Conservation (phyloP, 306 rosid genomes). For the Quercus parvula region DNA sequence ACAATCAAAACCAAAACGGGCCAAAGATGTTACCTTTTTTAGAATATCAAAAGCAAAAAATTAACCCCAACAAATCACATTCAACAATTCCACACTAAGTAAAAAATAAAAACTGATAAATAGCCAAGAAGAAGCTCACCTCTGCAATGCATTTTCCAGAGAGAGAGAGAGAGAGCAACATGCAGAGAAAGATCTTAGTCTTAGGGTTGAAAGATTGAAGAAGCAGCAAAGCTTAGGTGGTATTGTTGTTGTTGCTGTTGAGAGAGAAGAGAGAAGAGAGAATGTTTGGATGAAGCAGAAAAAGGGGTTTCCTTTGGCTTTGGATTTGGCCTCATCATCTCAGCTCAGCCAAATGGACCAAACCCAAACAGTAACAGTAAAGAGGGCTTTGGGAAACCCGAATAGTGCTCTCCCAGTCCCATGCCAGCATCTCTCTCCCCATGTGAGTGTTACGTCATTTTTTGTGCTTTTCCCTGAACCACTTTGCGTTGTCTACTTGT, state of each 20-base stretch:
- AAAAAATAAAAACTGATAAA: conserved; percentile 1
- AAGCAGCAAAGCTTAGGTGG: conserved; percentile 5
- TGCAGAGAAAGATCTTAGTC: background rate
- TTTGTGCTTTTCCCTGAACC: conserved; percentile 18
- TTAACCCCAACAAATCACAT: conserved; percentile 24
- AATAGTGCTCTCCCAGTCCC: conserved; percentile 19
- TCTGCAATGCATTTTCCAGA: conserved; percentile 16
- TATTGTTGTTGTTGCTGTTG: background rate
- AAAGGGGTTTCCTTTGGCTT: background rate
- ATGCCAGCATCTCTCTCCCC: conserved; percentile 21
- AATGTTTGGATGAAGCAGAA: background rate
- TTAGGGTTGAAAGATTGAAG: conserved; percentile 37
- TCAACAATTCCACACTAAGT: conserved; percentile 8
- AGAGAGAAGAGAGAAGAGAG: background rate
- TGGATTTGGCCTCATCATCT: conserved; percentile 21
- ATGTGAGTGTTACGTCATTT: conserved; percentile 38
- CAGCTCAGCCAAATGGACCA: background rate
- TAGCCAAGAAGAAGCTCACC: conserved; percentile 28
- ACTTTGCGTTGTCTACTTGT: conserved; percentile 39
- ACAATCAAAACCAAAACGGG: conserved; percentile 15
- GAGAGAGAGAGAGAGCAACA: conserved; percentile 23
- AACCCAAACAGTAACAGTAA: background rate
- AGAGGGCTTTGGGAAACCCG: conserved; percentile 31
- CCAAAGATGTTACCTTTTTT: background rate
- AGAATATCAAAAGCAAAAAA: conserved; percentile 29